A percentile compares a stretch with the other conserved stretches of the same genome.
Evolutionary conservation across 306 rosid species (phyloP).

Genomic region (Prunus kanzakura): DNA sequence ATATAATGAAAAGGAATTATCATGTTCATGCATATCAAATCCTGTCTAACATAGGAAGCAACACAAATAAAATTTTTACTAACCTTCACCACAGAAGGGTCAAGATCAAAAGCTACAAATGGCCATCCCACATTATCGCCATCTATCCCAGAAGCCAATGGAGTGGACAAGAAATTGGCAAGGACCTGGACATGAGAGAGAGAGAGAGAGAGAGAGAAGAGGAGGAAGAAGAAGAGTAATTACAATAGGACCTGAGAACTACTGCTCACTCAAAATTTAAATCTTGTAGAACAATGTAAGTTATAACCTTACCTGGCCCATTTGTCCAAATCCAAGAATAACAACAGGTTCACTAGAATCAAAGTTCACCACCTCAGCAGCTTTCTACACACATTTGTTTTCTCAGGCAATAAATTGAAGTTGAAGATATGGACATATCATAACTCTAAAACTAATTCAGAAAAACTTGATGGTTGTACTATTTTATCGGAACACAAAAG

Average conservation of each 20-base stretch:
- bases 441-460: background rate
- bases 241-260: slow-evolving; percentile 21
- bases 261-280: slow-evolving; percentile 12
- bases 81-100: slow-evolving; percentile 86
- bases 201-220: background rate
- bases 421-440: slow-evolving; percentile 3
- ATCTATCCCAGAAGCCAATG: slow-evolving; percentile 73
- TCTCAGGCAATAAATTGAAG: slow-evolving; percentile 11
- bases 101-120: slow-evolving; percentile 85
- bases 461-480: background rate
- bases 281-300: slow-evolving; percentile 21
- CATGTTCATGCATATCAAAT: slow-evolving; percentile 8
- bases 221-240: background rate
- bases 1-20: background rate
- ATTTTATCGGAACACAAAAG: too few species aligned
- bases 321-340: slow-evolving; percentile 96
- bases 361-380: slow-evolving; percentile 52
- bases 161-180: slow-evolving; percentile 82
- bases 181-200: slow-evolving; percentile 64
- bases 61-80: slow-evolving; percentile 10
- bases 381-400: slow-evolving; percentile 45
- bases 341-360: slow-evolving; percentile 79
- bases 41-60: background rate
- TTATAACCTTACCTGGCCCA: slow-evolving; percentile 81
- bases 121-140: slow-evolving; percentile 59